phyloP scores from a whole-genome alignment of 495 filamentous ascomycete species.

The Staphylotrichum tortipilum region DNA sequence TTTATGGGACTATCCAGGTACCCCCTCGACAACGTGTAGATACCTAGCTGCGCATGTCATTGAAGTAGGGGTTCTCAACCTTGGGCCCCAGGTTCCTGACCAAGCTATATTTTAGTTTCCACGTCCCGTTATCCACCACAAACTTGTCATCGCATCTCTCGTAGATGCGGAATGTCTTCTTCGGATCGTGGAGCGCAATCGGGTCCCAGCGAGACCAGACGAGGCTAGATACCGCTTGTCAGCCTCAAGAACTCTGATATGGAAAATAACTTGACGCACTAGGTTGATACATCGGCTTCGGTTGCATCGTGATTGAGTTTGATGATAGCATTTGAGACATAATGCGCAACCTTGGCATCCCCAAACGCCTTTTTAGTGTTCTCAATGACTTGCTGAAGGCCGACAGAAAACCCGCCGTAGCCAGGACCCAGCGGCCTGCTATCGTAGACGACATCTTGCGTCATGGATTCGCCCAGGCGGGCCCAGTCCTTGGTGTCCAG shows the following conservation, averaged over 20 bases:
- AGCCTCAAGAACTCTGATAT: not conserved
- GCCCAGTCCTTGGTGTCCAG: constrained; percentile 5
- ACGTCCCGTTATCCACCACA: constrained; percentile 2
- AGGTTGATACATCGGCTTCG: constrained; percentile 5
- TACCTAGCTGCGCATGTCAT: not conserved
- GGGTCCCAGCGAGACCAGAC: constrained; percentile 3
- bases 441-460: constrained; percentile 2
- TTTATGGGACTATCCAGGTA: no score
- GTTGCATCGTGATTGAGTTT: not conserved
- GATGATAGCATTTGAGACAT: constrained; percentile 5
- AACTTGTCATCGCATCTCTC: constrained; percentile 1
- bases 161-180: constrained; percentile 1
- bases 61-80: constrained; percentile 8
- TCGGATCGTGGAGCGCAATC: not conserved
- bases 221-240: not conserved
- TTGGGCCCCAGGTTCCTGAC: constrained; percentile 2
- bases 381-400: constrained; percentile 2
- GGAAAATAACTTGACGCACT: not conserved
- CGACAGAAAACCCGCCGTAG: constrained; percentile 6
- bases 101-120: constrained; percentile 5
- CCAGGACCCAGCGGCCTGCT: not conserved
- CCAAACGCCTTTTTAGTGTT: not conserved
- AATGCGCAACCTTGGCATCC: not conserved
- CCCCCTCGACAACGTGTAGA: no score
- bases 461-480: not conserved